Base-by-base conservation (phyloP, 2,329 filamentous ascomycete genomes). In the Botrytis aclada region DNA sequence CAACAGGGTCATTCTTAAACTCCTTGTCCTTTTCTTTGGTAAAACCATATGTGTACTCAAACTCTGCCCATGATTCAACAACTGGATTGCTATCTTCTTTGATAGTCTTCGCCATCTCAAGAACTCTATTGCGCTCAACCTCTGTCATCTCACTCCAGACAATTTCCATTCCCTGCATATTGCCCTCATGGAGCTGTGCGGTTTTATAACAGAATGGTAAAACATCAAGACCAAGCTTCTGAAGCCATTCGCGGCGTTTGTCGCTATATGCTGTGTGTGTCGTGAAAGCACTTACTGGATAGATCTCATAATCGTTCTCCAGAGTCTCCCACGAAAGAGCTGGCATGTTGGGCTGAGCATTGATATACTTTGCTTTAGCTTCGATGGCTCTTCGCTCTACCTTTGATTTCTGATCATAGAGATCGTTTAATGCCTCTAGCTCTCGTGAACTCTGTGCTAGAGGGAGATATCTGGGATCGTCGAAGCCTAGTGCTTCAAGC, bases 341-440 rank as follows among this genome's bases (percentile, higher is more conserved):
- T 5, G 66, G 51, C 1, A 54, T 10, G 3, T 43, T 12, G 37
- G 56, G n/a, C 51, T 34, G 60, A 9, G 39, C 66, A 56, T 41
- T 56, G 7, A 69, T 32, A 58, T 41, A 69, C 18, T 18, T 56
- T 43, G 66, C 66, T 8, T 43, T 69, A 22, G 66, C 66, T 43
- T 69, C 34, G 5, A 69, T 69, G 1, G 51, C 66, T 69, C 66
- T 69, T 41, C 66, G 51, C 37, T 69, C 66, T 14, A 60, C 37
- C 4, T n/a, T 37, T 25, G 66, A 16, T 34, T 43, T 69, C 12
- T 54, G 16, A 29, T 54, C 45, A 39, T 66, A 39, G 45, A 66
- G 34, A 39, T 66, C n/a, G 25, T 67, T 32, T 8, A 67, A 56
- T 67, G 5, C 64, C 18, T 67, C 25, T 2, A 29, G 10, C 41